Evolutionary conservation across 2,329 filamentous ascomycete genomes (phyloP).

Genomic region (Fusarium continuum): DNA sequence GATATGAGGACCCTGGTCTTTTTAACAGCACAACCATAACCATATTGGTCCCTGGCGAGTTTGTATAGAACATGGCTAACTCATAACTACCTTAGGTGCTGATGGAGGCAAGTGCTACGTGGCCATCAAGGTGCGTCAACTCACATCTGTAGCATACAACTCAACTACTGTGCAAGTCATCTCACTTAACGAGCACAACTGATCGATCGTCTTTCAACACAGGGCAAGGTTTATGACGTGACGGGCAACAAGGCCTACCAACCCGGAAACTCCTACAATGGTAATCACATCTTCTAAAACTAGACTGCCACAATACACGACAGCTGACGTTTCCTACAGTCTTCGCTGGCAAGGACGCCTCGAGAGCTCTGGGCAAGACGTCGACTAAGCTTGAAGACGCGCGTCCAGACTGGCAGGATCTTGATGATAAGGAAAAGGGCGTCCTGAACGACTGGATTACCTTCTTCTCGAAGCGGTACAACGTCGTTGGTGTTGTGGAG

Average conservation of each 20-base stretch:
- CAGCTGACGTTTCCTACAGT: constrained; percentile 62
- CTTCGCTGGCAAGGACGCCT: constrained; percentile 95
- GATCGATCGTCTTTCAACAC: constrained; percentile 13
- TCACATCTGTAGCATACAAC: neutral
- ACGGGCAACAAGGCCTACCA: constrained; percentile 88
- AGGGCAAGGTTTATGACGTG: constrained; percentile 96
- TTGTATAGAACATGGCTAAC: constrained; percentile 29
- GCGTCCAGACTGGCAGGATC: constrained; percentile 80
- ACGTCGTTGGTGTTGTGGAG: constrained; percentile 77
- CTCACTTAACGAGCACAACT: constrained; percentile 9
- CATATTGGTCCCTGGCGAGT: neutral
- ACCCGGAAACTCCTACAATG: constrained; percentile 82
- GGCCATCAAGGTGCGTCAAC: constrained; percentile 68
- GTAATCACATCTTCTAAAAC: constrained; percentile 66
- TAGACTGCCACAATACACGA: neutral
- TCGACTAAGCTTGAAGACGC: constrained; percentile 89
- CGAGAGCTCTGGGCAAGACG: constrained; percentile 86
- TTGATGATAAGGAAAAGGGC: constrained; percentile 85
- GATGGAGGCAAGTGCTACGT: constrained; percentile 73
- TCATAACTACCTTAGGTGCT: constrained; percentile 62
- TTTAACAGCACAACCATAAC: too few species aligned
- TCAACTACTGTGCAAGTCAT: constrained; percentile 7
- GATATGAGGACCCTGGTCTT: neutral
- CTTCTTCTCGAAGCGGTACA: constrained; percentile 97
- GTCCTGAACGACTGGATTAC: constrained; percentile 92